Percentiles rank a stretch among this genome's conserved stretches.
Conservation (phyloP, 1,284 basidiomycete species). For the Cutaneotrichosporon arboriforme region DNA sequence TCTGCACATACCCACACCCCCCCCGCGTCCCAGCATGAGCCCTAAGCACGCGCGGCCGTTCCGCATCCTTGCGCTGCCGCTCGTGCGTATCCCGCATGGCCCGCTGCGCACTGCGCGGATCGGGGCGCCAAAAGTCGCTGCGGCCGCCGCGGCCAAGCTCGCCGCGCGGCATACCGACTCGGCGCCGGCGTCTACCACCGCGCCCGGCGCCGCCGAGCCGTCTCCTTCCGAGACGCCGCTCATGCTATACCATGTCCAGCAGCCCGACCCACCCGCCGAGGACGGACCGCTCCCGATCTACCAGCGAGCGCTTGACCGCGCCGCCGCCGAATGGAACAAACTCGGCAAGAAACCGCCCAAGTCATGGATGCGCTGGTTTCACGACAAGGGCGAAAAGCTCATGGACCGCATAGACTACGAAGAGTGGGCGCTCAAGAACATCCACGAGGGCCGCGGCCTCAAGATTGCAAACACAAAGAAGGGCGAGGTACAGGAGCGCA, state of each 20-base stretch:
- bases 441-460: conserved; percentile 36
- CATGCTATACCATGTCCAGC: conserved; percentile 21
- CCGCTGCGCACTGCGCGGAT: conserved; percentile 5
- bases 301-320: conserved; percentile 30
- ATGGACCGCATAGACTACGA: conserved; percentile 49
- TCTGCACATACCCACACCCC: not conserved
- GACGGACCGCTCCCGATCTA: conserved; percentile 10
- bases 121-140: not conserved
- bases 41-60: conserved; percentile 20
- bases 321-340: conserved; percentile 40
- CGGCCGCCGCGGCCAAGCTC: not conserved
- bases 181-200: not conserved
- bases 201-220: not conserved
- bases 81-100: conserved; percentile 33
- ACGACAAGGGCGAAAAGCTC: conserved; percentile 42
- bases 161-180: not conserved
- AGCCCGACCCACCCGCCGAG: conserved; percentile 7
- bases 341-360: conserved; percentile 36
- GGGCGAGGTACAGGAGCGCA: conserved; percentile 20
- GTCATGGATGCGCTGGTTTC: conserved; percentile 45
- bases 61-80: conserved; percentile 40
- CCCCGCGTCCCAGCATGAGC: not conserved
- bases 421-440: conserved; percentile 43
- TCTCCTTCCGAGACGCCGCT: conserved; percentile 9
- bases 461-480: conserved; percentile 26